Evolutionary conservation across 2,329 filamentous ascomycete genomes (phyloP).

Genomic region (Sclerotinia spermophila): DNA sequence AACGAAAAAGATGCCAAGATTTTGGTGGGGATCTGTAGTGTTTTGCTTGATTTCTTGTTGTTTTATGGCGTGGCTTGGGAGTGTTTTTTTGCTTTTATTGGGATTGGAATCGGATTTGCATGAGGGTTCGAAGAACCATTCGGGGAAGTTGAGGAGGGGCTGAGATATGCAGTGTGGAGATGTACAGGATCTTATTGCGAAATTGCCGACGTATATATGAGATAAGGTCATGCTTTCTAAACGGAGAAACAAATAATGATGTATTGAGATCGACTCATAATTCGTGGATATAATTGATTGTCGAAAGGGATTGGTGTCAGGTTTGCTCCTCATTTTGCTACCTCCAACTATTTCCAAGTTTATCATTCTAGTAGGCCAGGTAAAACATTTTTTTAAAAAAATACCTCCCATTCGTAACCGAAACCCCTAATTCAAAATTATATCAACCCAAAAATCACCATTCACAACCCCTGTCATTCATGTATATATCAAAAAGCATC

Average conservation of each 20-base stretch:
- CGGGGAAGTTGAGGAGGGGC: not conserved
- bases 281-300: not conserved
- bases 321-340: not conserved
- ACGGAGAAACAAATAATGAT: not conserved
- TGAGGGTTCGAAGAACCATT: not conserved
- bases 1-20: not conserved
- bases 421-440: not conserved
- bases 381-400: not conserved
- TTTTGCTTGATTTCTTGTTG: not conserved
- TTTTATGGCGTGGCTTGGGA: not conserved
- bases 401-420: not conserved
- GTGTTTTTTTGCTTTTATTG: not conserved
- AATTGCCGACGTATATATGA: no score
- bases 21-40: not conserved
- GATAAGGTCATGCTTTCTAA: no score
- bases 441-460: not conserved
- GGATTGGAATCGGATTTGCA: not conserved
- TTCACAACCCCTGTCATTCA: rapidly evolving
- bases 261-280: not conserved
- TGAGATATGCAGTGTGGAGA: not conserved
- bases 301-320: not conserved
- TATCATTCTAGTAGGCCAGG: not conserved
- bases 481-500: no score
- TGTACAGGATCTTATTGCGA: not conserved
- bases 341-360: not conserved